Evolutionary conservation across 257 asterid species (phyloP).

Genomic region (Penstemon eatonii): DNA sequence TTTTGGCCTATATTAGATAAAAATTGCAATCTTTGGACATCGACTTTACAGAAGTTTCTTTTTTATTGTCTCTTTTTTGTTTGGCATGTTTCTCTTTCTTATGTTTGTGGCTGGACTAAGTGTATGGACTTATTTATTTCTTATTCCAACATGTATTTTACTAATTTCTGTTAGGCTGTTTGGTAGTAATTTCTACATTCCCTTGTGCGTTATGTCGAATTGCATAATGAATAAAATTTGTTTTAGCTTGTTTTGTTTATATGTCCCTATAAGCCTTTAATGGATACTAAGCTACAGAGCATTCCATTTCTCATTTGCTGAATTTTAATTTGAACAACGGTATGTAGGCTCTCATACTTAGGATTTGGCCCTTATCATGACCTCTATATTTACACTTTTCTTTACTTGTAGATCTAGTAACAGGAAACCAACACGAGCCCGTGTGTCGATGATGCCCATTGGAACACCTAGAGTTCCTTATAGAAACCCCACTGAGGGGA

Average conservation of each 20-base stretch:
- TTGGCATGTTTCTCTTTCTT: not conserved
- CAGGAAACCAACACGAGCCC: conserved; percentile 54
- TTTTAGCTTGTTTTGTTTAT: not conserved
- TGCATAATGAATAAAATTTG: not conserved
- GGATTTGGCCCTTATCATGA: conserved; percentile 1
- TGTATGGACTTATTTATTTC: too few species aligned
- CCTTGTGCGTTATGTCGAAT: not conserved
- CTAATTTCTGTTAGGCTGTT: too few species aligned
- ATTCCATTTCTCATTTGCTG: not conserved
- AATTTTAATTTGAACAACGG: not conserved
- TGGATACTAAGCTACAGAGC: not conserved
- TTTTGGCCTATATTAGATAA: too few species aligned
- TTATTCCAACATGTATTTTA: too few species aligned
- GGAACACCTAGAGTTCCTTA: conserved; percentile 92
- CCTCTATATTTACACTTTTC: conserved; percentile 14
- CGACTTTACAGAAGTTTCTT: not conserved
- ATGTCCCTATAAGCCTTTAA: not conserved
- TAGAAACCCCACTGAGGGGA: conserved; percentile 66
- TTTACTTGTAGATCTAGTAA: conserved; percentile 40
- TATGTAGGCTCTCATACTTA: not conserved
- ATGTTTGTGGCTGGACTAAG: not conserved
- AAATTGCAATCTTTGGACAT: too few species aligned
- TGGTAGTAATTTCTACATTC: not conserved
- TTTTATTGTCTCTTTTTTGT: not conserved
- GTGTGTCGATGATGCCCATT: conserved; percentile 86